Evolutionary conservation across 1,284 basidiomycete species (phyloP).

Genomic region (Ganoderma meredithae): DNA sequence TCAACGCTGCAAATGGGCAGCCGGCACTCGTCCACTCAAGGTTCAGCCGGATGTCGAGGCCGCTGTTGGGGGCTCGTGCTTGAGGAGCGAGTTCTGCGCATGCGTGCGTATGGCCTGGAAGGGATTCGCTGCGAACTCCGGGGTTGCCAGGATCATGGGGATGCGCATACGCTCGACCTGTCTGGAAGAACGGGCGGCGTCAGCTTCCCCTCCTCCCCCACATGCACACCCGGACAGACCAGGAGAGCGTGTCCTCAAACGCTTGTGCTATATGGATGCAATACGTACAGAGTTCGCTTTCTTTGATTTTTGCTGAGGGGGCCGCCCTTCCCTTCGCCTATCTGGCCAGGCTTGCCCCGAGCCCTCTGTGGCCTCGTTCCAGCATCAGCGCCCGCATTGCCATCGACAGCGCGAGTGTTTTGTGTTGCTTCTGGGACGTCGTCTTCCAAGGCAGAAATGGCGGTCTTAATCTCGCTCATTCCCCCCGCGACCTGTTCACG

Average conservation of each 20-base stretch:
- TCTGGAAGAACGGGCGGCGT: conserved; percentile 46
- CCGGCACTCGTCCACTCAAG: neutral
- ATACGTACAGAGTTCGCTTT: conserved; percentile 72
- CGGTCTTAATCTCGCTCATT: conserved; percentile 64
- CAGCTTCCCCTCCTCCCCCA: conserved; percentile 11
- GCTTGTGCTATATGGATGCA: conserved; percentile 1
- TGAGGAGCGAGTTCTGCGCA: conserved; percentile 79
- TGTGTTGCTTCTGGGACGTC: conserved; percentile 37
- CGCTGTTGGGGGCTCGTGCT: conserved; percentile 45
- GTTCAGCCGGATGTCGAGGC: conserved; percentile 15
- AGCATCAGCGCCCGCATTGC: conserved; percentile 30
- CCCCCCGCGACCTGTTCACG: conserved; percentile 74
- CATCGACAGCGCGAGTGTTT: conserved; percentile 30
- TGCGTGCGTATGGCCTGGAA: conserved; percentile 84
- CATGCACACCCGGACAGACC: conserved; percentile 3
- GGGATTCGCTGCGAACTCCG: conserved; percentile 72
- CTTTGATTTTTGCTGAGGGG: conserved; percentile 73
- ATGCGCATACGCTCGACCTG: conserved; percentile 73
- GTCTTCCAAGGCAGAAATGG: conserved; percentile 59
- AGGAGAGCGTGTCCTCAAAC: neutral
- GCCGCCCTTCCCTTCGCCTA: conserved; percentile 71
- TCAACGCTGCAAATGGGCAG: neutral
- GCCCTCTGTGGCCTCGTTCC: conserved; percentile 35
- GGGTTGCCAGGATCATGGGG: conserved; percentile 73
- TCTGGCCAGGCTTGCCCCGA: conserved; percentile 54